phyloP scores from a whole-genome alignment of 441 rosid genomes.

The Erodium chrysanthum region DNA sequence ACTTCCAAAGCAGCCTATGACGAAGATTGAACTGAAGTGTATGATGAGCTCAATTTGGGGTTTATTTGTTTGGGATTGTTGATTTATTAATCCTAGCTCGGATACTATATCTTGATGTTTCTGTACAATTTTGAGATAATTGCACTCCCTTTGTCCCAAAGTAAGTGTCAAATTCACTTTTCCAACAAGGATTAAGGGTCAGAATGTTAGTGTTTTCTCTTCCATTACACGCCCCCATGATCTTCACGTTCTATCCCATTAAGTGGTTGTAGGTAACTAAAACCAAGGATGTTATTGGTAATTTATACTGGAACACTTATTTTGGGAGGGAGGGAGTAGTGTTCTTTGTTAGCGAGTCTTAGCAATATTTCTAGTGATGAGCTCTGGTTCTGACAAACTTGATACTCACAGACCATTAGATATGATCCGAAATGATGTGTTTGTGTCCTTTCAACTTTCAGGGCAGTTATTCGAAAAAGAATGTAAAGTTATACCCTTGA shows the following conservation, averaged over 20 bases:
- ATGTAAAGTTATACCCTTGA: constrained; percentile 59
- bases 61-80: background rate
- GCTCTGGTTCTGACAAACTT: no score
- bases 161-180: no score
- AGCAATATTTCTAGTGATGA: no score
- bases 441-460: constrained; percentile 28
- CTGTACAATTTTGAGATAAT: background rate
- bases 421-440: constrained; percentile 10
- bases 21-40: background rate
- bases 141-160: background rate
- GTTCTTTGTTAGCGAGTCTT: background rate
- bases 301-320: no score
- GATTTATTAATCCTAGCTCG: background rate
- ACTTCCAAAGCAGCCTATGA: no score
- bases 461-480: constrained; percentile 69
- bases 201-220: no score
- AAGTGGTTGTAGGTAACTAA: no score
- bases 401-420: background rate
- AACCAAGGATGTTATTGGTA: no score
- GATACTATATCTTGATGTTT: background rate
- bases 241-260: no score
- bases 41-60: background rate
- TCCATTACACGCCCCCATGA: no score
- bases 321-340: no score
- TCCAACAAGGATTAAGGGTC: no score